A percentile compares a stretch with the other conserved stretches of the same genome.
These are phyloP conservation scores for Raffaelea albimanens DNA, from an alignment of 2,329 filamentous ascomycete genomes.

Conservation along the genomic window DNA sequence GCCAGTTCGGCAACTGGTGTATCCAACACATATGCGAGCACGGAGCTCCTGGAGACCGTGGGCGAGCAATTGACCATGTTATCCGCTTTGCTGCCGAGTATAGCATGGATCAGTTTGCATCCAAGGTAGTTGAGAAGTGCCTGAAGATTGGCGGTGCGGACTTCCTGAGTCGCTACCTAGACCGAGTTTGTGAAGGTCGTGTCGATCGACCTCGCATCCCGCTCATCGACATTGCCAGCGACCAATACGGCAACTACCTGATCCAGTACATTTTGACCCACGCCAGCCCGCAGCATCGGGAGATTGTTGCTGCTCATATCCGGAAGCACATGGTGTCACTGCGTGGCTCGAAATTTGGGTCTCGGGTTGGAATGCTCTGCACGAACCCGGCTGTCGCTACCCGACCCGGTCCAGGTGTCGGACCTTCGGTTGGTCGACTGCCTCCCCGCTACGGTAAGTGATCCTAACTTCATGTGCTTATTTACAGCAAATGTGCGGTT, in stretches of 20 bases:
- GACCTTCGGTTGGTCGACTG: constrained; percentile 53
- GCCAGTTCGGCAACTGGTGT: constrained; percentile 99
- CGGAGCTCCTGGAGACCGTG: constrained; percentile 81
- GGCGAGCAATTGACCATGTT: constrained; percentile 89
- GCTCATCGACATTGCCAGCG: constrained; percentile 93
- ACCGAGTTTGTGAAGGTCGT: constrained; percentile 86
- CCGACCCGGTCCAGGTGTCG: constrained; percentile 75
- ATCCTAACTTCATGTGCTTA: no score
- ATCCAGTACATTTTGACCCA: constrained; percentile 96
- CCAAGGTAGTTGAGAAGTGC: constrained; percentile 98
- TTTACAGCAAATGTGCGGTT: no score
- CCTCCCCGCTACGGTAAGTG: constrained; percentile 51
- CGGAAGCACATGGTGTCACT: constrained; percentile 99
- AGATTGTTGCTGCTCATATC: constrained; percentile 87
- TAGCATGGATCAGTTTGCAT: constrained; percentile 98
- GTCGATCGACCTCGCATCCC: constrained; percentile 89
- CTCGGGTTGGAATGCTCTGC: constrained; percentile 96
- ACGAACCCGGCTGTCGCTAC: constrained; percentile 87
- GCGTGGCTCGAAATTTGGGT: constrained; percentile 95
- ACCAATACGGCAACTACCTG: constrained; percentile 98
- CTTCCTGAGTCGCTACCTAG: constrained; percentile 85
- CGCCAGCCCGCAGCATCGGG: constrained; percentile 76
- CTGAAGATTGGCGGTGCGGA: constrained; percentile 90
- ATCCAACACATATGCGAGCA: constrained; percentile 99
- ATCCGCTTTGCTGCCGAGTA: constrained; percentile 90